Base-by-base conservation (phyloP, 2,329 filamentous ascomycete species). In the Colletotrichum horii region DNA sequence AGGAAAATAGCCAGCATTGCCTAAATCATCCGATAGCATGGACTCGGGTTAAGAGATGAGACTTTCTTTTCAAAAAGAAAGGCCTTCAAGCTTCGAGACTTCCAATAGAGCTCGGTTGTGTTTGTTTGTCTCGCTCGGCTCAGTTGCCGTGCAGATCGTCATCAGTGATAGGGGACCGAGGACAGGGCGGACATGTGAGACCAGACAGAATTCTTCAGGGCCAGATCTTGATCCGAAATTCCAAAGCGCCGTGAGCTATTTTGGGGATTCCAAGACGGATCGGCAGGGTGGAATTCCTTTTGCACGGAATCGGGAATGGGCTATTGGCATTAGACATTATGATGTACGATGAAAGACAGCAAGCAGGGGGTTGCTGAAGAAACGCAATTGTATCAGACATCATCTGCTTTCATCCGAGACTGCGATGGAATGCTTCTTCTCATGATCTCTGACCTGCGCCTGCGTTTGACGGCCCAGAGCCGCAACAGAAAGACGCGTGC, bases 141-240 rank as follows among this genome's bases (percentile, higher is more conserved):
- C 16, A 60, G 34, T 62, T 64, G 66, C 62, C 67, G 26, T 43
- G 69, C 43, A 38, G 73, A 73, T 72, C 55, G 22, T 58, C 6
- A 58, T 48, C 69, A 56, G 19, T 26, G n/a, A 22, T 38, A 66
- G 34, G 28, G 62, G 19, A 16, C 69, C 26, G 62, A 30, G 30
- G 14, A 55, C 19, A 56, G 55, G 43, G 55, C 43, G 56, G n/a
- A 24, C n/a, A 43, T 48, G 26, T 56, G 26, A 67, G 55, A 56
- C 64, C 22, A 24, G 67, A 38, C 38, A 64, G 32, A 68, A 67
- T 72, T 75, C 73, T 68, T 75, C 62, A 64, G 28, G 16, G 8
- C 19, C 43, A n/a, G 15, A 28, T 66, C n/a, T 55, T 73, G 73
- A 67, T 64, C 26, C 43, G 6, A 22, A 14, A 52, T 52, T 52